Base-by-base conservation (phyloP, 2,329 filamentous ascomycete species). In the Fusarium zealandicum region DNA sequence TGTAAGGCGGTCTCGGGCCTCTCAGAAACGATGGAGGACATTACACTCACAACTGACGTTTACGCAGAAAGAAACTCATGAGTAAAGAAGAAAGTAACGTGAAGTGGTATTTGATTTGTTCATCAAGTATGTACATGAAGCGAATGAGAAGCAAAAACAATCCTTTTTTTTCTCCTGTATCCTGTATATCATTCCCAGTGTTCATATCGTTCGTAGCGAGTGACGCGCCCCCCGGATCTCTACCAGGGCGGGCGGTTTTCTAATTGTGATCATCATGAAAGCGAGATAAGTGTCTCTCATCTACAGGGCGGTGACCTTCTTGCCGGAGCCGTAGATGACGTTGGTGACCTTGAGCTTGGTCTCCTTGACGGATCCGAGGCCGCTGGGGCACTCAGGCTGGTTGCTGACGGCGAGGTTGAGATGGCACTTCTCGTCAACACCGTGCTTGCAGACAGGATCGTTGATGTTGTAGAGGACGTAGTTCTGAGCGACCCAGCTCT, bases 401-500 rank as follows among this genome's bases (percentile, higher is more conserved):
- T 84, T 84, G 57, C 77, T 63, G 62, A 71, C 48, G 65, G 73
- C 72, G 65, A 82, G 69, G 67, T 82, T 73, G 27, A 82, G 72
- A 9, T 66, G 69, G 73, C 82, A 85, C 37, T 63, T 62, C 73
- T 85, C 82, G 60, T 85, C 76, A 39, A 73, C 71, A 49, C 82
- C 82, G 60, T 70, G 76, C 20, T 76, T 71, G 73, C 82, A 83
- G 33, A 75, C 67, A 31, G 78, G 64, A 67, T 84, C 81, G 49
- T 74, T 70, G 42, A 84, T 80, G 73, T 86, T 84, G 72, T 77
- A 78, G 14, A 84, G 74, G 41, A 75, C 69, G 69, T 82, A 72
- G 72, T 85, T 83, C 61, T 78, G 70, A 54, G 74, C 81, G 37
- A 83, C 78, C 76, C 78, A 84, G 72, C 74, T 82, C 64, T 73